Evolutionary conservation across 192 early-diverging fungal species (phyloP).

Genomic region (Coemansia sp.): DNA sequence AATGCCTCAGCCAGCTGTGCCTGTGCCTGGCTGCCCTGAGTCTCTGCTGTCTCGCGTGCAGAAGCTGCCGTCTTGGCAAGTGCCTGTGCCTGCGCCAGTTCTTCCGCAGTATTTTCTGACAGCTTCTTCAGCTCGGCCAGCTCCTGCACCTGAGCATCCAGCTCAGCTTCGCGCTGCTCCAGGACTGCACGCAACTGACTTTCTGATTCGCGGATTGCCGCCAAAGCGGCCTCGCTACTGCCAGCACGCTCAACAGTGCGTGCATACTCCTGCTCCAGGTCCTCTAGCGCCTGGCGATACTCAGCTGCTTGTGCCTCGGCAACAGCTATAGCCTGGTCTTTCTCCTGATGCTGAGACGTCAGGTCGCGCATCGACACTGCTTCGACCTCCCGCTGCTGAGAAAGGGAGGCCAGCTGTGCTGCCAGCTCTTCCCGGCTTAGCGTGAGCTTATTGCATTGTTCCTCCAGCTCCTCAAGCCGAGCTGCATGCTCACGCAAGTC

Average conservation of each 20-base stretch:
- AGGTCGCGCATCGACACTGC: constrained; percentile 53
- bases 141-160: constrained; percentile 9
- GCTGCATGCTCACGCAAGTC: constrained; percentile 60
- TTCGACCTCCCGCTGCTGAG: constrained; percentile 65
- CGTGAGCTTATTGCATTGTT: constrained; percentile 58
- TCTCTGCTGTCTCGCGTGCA: constrained; percentile 6
- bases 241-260: constrained; percentile 22
- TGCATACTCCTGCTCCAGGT: constrained; percentile 23
- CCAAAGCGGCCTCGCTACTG: constrained; percentile 25
- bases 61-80: constrained; percentile 15
- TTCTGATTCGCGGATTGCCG: constrained; percentile 15
- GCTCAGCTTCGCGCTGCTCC: constrained; percentile 24
- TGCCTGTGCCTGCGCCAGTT: constrained; percentile 16
- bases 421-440: constrained; percentile 36
- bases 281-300: constrained; percentile 34
- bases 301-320: constrained; percentile 58
- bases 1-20: constrained; percentile 22
- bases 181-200: constrained; percentile 21
- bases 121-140: constrained; percentile 21
- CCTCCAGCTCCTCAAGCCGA: constrained; percentile 66
- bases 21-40: constrained; percentile 12
- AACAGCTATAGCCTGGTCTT: constrained; percentile 59
- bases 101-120: constrained; percentile 18
- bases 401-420: constrained; percentile 15
- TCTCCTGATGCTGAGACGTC: constrained; percentile 57